Evolutionary conservation across 129 eudicot species (phyloP), one percentile per base, ranked within the genome.

Genomic region (Artemisia tridentata): DNA sequence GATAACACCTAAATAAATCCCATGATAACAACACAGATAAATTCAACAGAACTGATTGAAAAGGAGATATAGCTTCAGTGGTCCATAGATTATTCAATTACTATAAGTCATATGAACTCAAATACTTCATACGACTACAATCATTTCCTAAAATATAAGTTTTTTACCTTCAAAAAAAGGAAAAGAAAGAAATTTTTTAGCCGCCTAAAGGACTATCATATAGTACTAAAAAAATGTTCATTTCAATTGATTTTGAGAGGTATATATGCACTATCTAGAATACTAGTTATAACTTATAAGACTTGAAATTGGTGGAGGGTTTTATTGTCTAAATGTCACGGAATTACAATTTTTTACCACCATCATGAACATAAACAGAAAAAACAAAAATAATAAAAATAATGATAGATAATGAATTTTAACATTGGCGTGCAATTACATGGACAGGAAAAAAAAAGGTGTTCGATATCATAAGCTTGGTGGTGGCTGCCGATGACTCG

Each of bases 401-500:
- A 15, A 68, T 38, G 19, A 34, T 14, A 68, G 73, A 29, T 60
- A 68, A 68, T 68, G 73, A 52, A 68, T 68, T 68, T 68, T 52
- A 52, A 52, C 73, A 34, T 18, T 51, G 25, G 63, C 62, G 47
- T 51, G 62, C 23, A 23, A 47, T 2, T 67, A 67, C 59, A 18
- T 68, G 61, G 72, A 46, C 16, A 9, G 56, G 56, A 54, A 41
- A 63, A 45, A 17, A 11, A 46, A 50, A 69, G 41, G 62, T 38
- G 45, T 38, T 63, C 29, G 13, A 63, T 17, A 63, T 63, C 68
- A 63, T 41, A 19, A 38, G 49, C 17, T 63, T 14, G 68, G 68
- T 38, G 68, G 19, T 3, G 68, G 52, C 29, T 49, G 84, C 84
- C 68, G 68, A 23, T 17, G 43, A 63, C 52, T 63, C 25, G 43